A percentile compares a stretch with the other conserved stretches of the same genome.
Evolutionary conservation across 352 stramenopile species (phyloP).

Genomic region (Ophiocytium majus): DNA sequence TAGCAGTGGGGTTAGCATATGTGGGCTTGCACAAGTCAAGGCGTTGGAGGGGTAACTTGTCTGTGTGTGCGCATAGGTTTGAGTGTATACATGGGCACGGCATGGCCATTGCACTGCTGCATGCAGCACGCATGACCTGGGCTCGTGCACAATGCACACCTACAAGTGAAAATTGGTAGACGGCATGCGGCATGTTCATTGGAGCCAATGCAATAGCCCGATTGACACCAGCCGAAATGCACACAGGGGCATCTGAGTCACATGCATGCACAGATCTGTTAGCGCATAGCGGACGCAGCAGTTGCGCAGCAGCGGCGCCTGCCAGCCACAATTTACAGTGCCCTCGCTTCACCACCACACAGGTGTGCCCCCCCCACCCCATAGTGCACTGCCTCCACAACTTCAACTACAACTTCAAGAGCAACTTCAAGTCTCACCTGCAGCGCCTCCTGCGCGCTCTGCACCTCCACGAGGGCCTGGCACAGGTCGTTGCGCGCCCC

Average conservation of each 20-base stretch:
- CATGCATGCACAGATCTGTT: neutral
- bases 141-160: no score
- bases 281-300: neutral
- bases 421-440: constrained; percentile 21
- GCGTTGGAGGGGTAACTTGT: neutral
- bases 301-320: neutral
- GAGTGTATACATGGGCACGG: neutral
- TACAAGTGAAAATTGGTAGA: no score
- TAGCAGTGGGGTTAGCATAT: neutral
- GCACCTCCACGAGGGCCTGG: constrained; percentile 49
- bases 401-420: neutral
- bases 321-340: no score
- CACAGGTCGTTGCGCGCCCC: constrained; percentile 45
- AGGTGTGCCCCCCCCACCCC: no score
- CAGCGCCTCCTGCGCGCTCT: constrained; percentile 39
- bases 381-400: neutral
- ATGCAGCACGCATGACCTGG: neutral
- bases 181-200: no score
- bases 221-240: no score
- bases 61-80: neutral
- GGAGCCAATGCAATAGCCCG: no score
- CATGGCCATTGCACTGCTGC: neutral
- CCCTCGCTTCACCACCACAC: no score
- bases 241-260: neutral
- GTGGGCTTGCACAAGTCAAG: no score